phyloP scores from a whole-genome alignment of 352 stramenopile genomes.

The Pythium coloratum region DNA sequence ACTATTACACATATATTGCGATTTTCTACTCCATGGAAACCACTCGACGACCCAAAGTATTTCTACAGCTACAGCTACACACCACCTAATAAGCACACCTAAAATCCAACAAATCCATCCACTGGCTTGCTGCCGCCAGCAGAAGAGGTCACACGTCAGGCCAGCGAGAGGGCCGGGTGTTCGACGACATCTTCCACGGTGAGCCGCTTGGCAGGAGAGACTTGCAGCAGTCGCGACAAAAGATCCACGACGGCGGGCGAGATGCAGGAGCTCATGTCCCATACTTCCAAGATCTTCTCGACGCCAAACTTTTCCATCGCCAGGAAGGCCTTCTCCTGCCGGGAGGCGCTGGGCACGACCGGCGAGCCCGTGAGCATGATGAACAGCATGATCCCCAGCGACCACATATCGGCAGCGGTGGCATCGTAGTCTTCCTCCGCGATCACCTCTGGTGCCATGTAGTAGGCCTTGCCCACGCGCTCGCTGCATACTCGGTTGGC shows the following conservation, averaged over 20 bases:
- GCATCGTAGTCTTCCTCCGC: slow-evolving; percentile 34
- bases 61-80: neutral
- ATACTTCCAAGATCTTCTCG: slow-evolving; percentile 43
- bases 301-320: slow-evolving; percentile 43
- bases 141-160: slow-evolving; percentile 23
- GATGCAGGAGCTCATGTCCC: slow-evolving; percentile 40
- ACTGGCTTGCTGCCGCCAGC: too few relatives aligned
- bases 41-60: too few relatives aligned
- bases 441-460: slow-evolving; percentile 32
- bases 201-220: slow-evolving; percentile 33
- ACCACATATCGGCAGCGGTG: slow-evolving; percentile 48
- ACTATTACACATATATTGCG: too few relatives aligned
- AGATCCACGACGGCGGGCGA: slow-evolving; percentile 29
- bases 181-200: slow-evolving; percentile 33
- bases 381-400: slow-evolving; percentile 49
- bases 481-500: slow-evolving; percentile 26
- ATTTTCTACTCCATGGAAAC: too few relatives aligned
- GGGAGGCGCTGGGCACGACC: slow-evolving; percentile 33
- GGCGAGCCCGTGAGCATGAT: slow-evolving; percentile 46
- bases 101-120: neutral
- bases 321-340: slow-evolving; percentile 32
- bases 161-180: slow-evolving; percentile 24
- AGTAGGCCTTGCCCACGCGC: slow-evolving; percentile 23
- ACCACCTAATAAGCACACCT: neutral
- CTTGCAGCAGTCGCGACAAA: slow-evolving; percentile 37